Evolutionary conservation across 352 stramenopile genomes (phyloP), one percentile per base, ranked within the genome.

Genomic region (Aphanomyces cochlioides): DNA sequence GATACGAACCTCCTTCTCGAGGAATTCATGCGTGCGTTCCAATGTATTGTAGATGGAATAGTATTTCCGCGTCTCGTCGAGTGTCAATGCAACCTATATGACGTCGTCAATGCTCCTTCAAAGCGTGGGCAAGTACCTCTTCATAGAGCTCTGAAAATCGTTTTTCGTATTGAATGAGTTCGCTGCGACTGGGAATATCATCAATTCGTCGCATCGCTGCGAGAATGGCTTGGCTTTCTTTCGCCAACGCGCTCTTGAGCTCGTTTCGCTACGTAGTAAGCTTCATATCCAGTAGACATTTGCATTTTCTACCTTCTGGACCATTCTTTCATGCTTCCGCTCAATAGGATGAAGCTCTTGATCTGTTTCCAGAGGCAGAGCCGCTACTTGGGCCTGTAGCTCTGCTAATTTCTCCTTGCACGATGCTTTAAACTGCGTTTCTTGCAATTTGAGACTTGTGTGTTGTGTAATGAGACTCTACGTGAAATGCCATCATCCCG

Each of bases 141-240:
- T 96, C 84, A 47, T 93, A 96, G 1, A 97, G 77, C 69, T 97
- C 90, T 3, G 87, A 43, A 38, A 96, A 96, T 1, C 90, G 82
- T 67, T 90, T 92, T 65, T 96, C 89, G 69, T 96, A 97, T 77
- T 97, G 90, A 48, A 97, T 75, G 3, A 97, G 71, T 74, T 97
- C 90, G 28, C 87, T 86, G 13, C 82, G 79, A 7, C 85, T 91
- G 0, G 90, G 90, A 7, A 96, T 81, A 10, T 93, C 88, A 69
- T 97, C 90, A 7, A 96, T 87, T 41, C 85, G 68, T 60, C 87
- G 88, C 75, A 84, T 81, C 17, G 80, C 78, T 0, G 78, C 72
- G 28, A 90, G 78, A 19, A 95, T 54, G 1, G 82, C 79, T 17
- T 82, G 78, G 5, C 79, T 91, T 39, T 90, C 74, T n/a, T 83